These are phyloP conservation scores for Hypocreales sp. DNA, from an alignment of 2,329 filamentous ascomycete genomes.

Conservation along the genomic window DNA sequence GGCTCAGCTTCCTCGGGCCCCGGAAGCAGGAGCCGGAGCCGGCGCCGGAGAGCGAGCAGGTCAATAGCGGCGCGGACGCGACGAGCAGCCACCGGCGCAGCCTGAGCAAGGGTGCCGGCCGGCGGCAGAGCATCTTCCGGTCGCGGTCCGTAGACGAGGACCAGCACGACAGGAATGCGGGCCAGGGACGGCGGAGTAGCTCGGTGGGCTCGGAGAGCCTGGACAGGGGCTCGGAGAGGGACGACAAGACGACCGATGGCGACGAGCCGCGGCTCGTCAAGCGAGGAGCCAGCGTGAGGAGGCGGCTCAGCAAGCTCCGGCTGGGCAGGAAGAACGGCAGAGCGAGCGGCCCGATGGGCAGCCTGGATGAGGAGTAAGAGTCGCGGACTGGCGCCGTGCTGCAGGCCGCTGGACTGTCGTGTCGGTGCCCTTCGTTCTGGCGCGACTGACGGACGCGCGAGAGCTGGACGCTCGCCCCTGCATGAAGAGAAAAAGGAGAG, in stretches of 20 bases:
- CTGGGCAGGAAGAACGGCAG: conserved; percentile 55
- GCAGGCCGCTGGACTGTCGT: too few species aligned
- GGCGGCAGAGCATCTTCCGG: conserved; percentile 29
- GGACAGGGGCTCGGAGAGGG: conserved; percentile 10
- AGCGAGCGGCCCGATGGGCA: conserved; percentile 33
- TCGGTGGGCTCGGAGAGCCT: conserved; percentile 12
- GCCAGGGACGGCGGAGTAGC: conserved; percentile 7
- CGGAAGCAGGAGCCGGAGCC: conserved; percentile 27
- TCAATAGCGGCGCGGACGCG: conserved; percentile 15
- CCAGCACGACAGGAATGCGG: conserved; percentile 5
- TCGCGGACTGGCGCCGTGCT: too few species aligned
- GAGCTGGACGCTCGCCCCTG: too few species aligned
- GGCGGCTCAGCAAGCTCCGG: conserved; percentile 64
- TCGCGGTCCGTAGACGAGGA: conserved; percentile 16
- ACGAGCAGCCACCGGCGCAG: conserved; percentile 15
- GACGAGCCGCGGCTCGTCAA: conserved; percentile 22
- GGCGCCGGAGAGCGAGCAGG: conserved; percentile 12
- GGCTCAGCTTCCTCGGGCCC: conserved; percentile 41
- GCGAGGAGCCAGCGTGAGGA: conserved; percentile 51
- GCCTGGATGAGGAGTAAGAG: conserved; percentile 37
- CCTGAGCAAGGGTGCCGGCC: conserved; percentile 12
- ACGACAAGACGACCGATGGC: conserved; percentile 10
- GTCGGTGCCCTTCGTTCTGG: too few species aligned
- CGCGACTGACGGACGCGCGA: too few species aligned
- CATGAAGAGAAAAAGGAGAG: too few species aligned